Evolutionary conservation across 306 rosid species (phyloP).

Genomic region (Coriaria nepalensis): DNA sequence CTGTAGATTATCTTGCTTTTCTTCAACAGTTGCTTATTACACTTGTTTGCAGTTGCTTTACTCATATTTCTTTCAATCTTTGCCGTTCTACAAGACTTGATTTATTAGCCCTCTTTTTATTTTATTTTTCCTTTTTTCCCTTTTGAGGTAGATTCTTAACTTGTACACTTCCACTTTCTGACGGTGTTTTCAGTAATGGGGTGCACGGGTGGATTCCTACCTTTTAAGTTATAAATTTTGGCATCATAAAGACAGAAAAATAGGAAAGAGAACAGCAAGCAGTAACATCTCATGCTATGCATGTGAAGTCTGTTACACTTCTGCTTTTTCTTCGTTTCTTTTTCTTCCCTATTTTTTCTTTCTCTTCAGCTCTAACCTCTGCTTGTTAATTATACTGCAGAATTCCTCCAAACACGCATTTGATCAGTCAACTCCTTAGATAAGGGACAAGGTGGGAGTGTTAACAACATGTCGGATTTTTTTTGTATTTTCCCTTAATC

Average conservation of each 20-base stretch:
- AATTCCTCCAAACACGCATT: slow-evolving; percentile 33
- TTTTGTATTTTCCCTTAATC: slow-evolving; percentile 11
- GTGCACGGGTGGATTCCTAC: slow-evolving; percentile 28
- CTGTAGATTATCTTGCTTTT: no score
- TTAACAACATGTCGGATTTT: slow-evolving; percentile 14
- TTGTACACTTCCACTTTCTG: slow-evolving; percentile 16
- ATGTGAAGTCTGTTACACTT: slow-evolving; percentile 47
- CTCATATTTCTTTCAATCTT: slow-evolving; percentile 26
- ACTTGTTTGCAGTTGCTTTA: slow-evolving; percentile 31
- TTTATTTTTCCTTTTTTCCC: slow-evolving; percentile 21
- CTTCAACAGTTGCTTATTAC: slow-evolving; percentile 32
- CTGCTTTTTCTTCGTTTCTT: slow-evolving; percentile 11
- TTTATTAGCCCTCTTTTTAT: slow-evolving; percentile 20
- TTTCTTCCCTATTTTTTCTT: slow-evolving; percentile 24
- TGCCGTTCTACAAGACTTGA: slow-evolving; percentile 11
- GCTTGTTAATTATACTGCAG: slow-evolving; percentile 34
- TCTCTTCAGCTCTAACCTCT: no score
- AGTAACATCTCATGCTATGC: slow-evolving; percentile 52
- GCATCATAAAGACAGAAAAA: slow-evolving; percentile 6
- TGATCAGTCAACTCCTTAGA: slow-evolving; percentile 28
- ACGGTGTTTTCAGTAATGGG: slow-evolving; percentile 23
- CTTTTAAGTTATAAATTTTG: slow-evolving; percentile 23
- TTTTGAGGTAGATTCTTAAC: slow-evolving; percentile 17
- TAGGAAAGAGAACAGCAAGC: slow-evolving; percentile 7
- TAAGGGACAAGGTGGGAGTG: slow-evolving; percentile 42